Conservation (phyloP, 1,139 yeast genomes). For the Suzukiozyma palmioleophila region DNA sequence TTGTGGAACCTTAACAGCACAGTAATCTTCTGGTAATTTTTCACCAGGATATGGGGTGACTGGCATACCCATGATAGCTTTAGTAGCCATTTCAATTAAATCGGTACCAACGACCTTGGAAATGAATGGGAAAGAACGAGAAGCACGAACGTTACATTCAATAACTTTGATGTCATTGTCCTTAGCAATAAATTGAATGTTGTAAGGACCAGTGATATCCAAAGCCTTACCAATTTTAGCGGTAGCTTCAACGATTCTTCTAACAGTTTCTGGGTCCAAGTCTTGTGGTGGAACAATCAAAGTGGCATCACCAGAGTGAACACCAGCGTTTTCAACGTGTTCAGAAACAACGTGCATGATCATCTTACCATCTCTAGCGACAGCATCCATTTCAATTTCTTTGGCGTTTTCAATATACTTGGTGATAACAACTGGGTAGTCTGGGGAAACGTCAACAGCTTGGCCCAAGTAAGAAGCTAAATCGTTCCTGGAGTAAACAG, state of each 20-base stretch:
- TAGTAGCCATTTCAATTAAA: conserved; percentile 95
- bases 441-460: conserved; percentile 97
- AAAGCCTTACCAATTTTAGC: conserved; percentile 95
- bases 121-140: conserved; percentile 97
- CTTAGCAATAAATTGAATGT: conserved; percentile 93
- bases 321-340: conserved; percentile 99
- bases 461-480: conserved; percentile 83
- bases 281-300: conserved; percentile 97
- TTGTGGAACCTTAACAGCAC: conserved; percentile 97
- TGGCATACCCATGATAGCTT: conserved; percentile 89
- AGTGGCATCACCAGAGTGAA: conserved; percentile 95
- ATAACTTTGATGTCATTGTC: conserved; percentile 91
- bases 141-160: conserved; percentile 98
- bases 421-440: conserved; percentile 96
- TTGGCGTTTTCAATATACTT: conserved; percentile 96
- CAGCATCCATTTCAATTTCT: conserved; percentile 99
- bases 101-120: conserved; percentile 97
- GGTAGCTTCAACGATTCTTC: conserved; percentile 89
- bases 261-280: conserved; percentile 85
- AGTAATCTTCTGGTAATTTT: conserved; percentile 86
- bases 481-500: conserved; percentile 87
- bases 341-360: conserved; percentile 98
- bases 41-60: conserved; percentile 85
- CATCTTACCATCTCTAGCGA: conserved; percentile 90
- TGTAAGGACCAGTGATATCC: conserved; percentile 97